Percentiles rank a stretch among this genome's conserved stretches.
These are phyloP conservation scores for Dictyostelium citrinum DNA, from an alignment of 78 protist species.

Conservation along the genomic window DNA sequence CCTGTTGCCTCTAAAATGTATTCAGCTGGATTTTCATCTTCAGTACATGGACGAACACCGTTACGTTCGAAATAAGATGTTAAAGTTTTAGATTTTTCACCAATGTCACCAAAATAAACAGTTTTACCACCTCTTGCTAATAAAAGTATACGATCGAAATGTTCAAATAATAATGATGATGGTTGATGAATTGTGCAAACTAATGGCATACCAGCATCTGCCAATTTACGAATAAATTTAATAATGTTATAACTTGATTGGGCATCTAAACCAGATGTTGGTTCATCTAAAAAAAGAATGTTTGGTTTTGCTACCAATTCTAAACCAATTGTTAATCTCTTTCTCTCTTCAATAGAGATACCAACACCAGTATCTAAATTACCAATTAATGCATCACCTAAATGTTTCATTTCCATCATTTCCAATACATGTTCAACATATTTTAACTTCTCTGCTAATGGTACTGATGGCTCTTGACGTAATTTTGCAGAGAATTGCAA, in stretches of 20 bases:
- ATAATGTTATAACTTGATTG: conserved; percentile 67
- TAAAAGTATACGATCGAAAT: conserved; percentile 53
- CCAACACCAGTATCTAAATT: conserved; percentile 75
- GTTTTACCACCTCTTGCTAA: conserved; percentile 79
- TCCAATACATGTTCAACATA: conserved; percentile 60
- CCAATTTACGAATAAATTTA: conserved; percentile 61
- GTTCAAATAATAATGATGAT: conserved; percentile 67
- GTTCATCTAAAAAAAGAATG: conserved; percentile 62
- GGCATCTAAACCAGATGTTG: conserved; percentile 64
- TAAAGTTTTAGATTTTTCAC: conserved; percentile 47
- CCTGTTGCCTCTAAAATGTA: conserved; percentile 81
- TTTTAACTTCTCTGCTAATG: conserved; percentile 38
- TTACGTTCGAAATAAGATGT: conserved; percentile 16
- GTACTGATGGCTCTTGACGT: conserved; percentile 44
- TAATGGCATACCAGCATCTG: conserved; percentile 80
- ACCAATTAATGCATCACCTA: conserved; percentile 82
- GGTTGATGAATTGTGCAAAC: conserved; percentile 83
- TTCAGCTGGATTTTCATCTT: conserved; percentile 82
- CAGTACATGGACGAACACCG: conserved; percentile 67
- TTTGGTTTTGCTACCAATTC: conserved; percentile 82
- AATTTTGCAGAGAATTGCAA: conserved; percentile 71
- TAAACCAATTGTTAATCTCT: conserved; percentile 77
- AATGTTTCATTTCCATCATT: conserved; percentile 80
- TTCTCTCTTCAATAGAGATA: conserved; percentile 77
- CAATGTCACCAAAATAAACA: conserved; percentile 79